Evolutionary conservation across 495 filamentous ascomycete genomes (phyloP).

Genomic region (Penicillium bialowiezense): DNA sequence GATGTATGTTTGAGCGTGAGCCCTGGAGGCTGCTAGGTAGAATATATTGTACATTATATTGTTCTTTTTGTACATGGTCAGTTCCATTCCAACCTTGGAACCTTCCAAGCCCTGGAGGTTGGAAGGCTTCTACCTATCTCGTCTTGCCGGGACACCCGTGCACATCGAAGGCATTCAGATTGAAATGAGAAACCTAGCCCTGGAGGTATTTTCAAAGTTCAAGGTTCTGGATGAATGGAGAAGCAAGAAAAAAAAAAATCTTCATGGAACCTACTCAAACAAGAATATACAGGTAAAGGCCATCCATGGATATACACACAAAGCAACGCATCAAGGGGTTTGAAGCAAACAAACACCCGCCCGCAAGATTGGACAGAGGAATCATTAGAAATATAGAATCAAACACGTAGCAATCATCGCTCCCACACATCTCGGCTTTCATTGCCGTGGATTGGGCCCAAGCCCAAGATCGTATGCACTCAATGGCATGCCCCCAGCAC

Average conservation of each 20-base stretch:
- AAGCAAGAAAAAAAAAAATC: neutral
- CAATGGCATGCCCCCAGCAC: constrained; percentile 24
- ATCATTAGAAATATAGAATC: constrained; percentile 9
- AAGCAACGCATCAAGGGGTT: neutral
- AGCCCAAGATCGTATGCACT: constrained; percentile 31
- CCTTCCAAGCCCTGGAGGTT: too few relatives aligned
- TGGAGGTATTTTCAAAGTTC: too few relatives aligned
- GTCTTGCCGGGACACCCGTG: too few relatives aligned
- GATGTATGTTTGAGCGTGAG: too few relatives aligned
- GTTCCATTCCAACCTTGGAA: too few relatives aligned
- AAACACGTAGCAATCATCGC: constrained; percentile 11
- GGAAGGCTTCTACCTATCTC: too few relatives aligned
- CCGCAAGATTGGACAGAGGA: neutral
- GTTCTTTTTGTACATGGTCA: too few relatives aligned
- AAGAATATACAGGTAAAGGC: neutral
- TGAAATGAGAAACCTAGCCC: too few relatives aligned
- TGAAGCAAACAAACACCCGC: constrained; percentile 9
- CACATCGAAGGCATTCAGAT: too few relatives aligned
- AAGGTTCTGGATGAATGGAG: too few relatives aligned
- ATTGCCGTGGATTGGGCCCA: constrained; percentile 15
- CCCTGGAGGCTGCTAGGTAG: too few relatives aligned
- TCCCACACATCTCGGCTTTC: neutral
- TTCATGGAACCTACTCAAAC: neutral
- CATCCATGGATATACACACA: neutral
- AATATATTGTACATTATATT: too few relatives aligned